Evolutionary conservation across 176 grass and related monocot species (phyloP), one percentile per base, ranked within the genome.

Genomic region (Aechmea fasciata): DNA sequence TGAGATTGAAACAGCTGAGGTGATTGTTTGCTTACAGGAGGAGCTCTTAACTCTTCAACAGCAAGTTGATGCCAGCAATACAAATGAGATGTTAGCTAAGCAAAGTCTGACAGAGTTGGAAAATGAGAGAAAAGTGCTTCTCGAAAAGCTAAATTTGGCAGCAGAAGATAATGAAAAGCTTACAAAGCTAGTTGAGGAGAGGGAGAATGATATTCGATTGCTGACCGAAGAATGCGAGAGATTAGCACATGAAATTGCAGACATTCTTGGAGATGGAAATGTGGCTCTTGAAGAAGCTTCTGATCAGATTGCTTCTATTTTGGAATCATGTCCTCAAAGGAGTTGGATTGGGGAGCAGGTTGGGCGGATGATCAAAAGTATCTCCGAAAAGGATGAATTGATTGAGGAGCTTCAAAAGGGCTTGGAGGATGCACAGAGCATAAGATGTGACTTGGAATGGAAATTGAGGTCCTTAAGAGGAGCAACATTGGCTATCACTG

Each of bases 1-100:
- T 70, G 94, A 97, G 84, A 69, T 77, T 71, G 86, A 89, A 84
- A 97, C 94, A 74, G 78, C 94, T 80, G 89, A 97, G 69, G 94
- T 92, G 49, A 97, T 97, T 81, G 71, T 92, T 65, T 87, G 82
- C 82, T 97, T 97, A 78, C 77, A 97, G 85, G 84, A 92, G 69
- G 93, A 97, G 65, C 64, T 87, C 33, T 13, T 69, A 55, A 71
- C 75, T 54, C 70, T 94, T 49, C 81, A 94, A 76, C 72, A 87
- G 3, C 79, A 87, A 47, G 71, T 87, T 70, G 82, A 82, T 69
- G 76, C 71, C 53, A 90, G 84, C 69, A 79, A 77, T 26, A 76
- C 28, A 74, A 77, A 77, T 48, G 89, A 91, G 12, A 52, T 76
- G 11, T 67, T 87, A 14, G 72, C 78, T 33, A 80, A 85, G 47